Evolutionary conservation across 306 rosid genomes (phyloP).

Genomic region (Cicer cuneatum): DNA sequence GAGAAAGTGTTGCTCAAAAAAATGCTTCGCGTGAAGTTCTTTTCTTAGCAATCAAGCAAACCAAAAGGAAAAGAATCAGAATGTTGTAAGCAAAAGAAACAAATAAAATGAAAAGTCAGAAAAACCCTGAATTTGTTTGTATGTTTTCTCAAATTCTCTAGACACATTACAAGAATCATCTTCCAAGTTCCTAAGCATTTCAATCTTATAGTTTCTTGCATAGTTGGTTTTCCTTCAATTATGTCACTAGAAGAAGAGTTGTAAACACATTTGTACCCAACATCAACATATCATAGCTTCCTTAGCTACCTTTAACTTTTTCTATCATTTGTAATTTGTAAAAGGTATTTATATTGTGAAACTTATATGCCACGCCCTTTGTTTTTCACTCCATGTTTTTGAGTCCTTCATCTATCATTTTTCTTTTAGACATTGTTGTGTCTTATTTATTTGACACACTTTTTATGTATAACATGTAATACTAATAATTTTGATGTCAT

Average conservation of each 20-base stretch:
- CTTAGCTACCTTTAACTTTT: constrained; percentile 6
- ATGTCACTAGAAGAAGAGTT: constrained; percentile 17
- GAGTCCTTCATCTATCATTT: neutral
- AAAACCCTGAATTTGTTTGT: constrained; percentile 31
- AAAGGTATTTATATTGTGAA: constrained; percentile 23
- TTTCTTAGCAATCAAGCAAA: constrained; percentile 46
- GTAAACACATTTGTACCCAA: neutral
- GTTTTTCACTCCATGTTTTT: neutral
- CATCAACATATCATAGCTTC: constrained; percentile 28
- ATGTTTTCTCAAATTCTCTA: constrained; percentile 30
- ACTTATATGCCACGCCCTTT: neutral
- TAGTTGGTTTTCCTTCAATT: constrained; percentile 30
- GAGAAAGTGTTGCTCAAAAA: neutral
- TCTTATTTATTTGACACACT: neutral
- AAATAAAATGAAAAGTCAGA: constrained; percentile 14
- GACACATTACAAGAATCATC: constrained; percentile 32
- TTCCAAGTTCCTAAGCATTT: constrained; percentile 17
- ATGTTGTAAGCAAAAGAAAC: constrained; percentile 38
- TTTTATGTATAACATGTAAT: neutral
- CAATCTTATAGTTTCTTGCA: constrained; percentile 41
- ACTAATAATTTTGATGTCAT: constrained; percentile 8
- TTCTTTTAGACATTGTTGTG: neutral
- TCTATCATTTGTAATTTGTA: neutral
- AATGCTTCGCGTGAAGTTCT: constrained; percentile 45
- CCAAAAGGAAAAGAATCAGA: constrained; percentile 47